Conservation (phyloP, 2,329 filamentous ascomycete species). For the Verticillium klebahnii region DNA sequence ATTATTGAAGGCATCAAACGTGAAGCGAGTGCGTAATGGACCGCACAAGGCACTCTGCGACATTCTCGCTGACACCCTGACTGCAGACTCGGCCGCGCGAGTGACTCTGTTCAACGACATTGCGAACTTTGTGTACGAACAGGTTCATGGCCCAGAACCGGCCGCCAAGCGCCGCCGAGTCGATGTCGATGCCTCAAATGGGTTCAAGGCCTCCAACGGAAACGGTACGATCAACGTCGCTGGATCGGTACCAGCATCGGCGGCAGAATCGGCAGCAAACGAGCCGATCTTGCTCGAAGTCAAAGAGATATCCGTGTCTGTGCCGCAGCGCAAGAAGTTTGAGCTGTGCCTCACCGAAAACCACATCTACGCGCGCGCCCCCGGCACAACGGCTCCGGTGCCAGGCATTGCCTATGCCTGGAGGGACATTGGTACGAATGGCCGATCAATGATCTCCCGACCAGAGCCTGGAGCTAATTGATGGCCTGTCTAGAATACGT, state of each 20-base stretch:
- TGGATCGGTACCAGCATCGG: slow-evolving; percentile 7
- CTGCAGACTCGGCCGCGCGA: slow-evolving; percentile 44
- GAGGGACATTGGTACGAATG: slow-evolving; percentile 54
- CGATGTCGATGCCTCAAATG: slow-evolving; percentile 31
- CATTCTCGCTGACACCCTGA: not conserved
- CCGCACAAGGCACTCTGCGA: not conserved
- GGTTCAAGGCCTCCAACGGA: slow-evolving; percentile 16
- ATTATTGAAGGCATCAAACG: slow-evolving; percentile 48
- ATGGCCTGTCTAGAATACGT: slow-evolving; percentile 41
- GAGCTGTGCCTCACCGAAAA: slow-evolving; percentile 58
- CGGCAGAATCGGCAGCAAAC: slow-evolving; percentile 27
- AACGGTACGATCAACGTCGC: slow-evolving; percentile 8
- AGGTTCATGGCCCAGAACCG: slow-evolving; percentile 37
- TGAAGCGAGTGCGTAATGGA: slow-evolving; percentile 41
- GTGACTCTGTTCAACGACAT: slow-evolving; percentile 54
- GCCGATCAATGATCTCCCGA: not conserved
- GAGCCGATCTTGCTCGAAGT: slow-evolving; percentile 54
- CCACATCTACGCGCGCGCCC: slow-evolving; percentile 52
- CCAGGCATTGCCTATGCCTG: slow-evolving; percentile 54
- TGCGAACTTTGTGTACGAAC: slow-evolving; percentile 42
- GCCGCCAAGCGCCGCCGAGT: slow-evolving; percentile 49
- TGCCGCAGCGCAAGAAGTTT: slow-evolving; percentile 65
- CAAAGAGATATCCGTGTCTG: slow-evolving; percentile 62
- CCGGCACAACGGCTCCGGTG: slow-evolving; percentile 46
- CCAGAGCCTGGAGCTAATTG: not conserved